A percentile compares a stretch with the other conserved stretches of the same genome.
These are phyloP conservation scores for Yarrowia sp. DNA, from an alignment of 805 yeast species.

Conservation along the genomic window DNA sequence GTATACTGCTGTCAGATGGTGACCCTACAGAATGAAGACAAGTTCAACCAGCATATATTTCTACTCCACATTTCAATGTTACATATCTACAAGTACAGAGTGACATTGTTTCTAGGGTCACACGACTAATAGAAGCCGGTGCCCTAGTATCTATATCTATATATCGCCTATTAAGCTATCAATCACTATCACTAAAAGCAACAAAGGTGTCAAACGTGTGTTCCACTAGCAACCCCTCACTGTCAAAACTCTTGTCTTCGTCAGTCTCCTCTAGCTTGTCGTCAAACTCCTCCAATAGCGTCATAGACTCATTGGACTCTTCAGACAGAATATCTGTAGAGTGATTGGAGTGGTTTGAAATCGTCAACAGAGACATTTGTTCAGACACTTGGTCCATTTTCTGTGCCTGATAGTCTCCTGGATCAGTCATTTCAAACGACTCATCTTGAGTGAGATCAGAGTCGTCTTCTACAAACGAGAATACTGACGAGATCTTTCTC, in stretches of 20 bases:
- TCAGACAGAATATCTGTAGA: background rate
- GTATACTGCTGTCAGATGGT: too few relatives aligned
- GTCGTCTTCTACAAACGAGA: background rate
- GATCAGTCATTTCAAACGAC: constrained; percentile 2
- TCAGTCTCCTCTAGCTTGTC: too few relatives aligned
- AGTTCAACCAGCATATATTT: too few relatives aligned
- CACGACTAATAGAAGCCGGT: too few relatives aligned
- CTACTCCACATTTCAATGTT: too few relatives aligned
- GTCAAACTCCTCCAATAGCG: background rate
- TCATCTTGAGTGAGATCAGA: background rate
- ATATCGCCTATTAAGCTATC: too few relatives aligned
- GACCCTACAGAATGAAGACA: too few relatives aligned
- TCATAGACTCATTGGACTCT: constrained; percentile 2
- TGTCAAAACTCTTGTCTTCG: background rate
- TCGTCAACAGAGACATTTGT: background rate
- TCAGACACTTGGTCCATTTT: background rate
- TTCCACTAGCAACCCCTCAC: background rate
- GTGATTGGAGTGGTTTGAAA: background rate
- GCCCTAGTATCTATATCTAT: too few relatives aligned
- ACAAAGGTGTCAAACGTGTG: constrained; percentile 7
- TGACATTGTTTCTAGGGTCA: too few relatives aligned
- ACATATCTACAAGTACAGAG: too few relatives aligned
- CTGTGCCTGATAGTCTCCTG: background rate
- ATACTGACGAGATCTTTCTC: background rate
- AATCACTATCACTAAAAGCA: too few relatives aligned